Conservation (phyloP, 495 filamentous ascomycete genomes). For the Penicillium bovifimosum region DNA sequence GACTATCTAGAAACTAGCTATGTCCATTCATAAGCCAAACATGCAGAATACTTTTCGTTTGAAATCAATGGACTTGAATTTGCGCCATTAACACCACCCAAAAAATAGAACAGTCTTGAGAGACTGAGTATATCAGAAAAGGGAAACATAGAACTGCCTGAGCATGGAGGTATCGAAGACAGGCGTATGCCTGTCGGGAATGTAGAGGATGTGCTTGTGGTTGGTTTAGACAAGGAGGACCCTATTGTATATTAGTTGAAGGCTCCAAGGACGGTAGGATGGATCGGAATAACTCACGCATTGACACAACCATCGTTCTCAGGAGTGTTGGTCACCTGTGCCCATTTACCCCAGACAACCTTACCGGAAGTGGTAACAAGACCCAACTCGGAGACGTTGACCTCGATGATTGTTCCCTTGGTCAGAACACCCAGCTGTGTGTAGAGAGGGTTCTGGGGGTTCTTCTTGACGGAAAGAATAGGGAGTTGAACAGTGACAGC, state of each 20-base stretch:
- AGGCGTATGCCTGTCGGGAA: slow-evolving; percentile 14
- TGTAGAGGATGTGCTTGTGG: slow-evolving; percentile 8
- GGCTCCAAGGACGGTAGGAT: background rate
- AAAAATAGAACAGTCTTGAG: slow-evolving; percentile 18
- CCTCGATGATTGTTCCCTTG: slow-evolving; percentile 91
- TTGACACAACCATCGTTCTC: slow-evolving; percentile 80
- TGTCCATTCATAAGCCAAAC: slow-evolving; percentile 12
- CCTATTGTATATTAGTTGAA: slow-evolving; percentile 8
- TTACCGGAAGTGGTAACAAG: slow-evolving; percentile 90
- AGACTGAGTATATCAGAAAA: slow-evolving; percentile 18
- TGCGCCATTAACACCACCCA: slow-evolving; percentile 29
- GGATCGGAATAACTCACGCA: slow-evolving; percentile 38
- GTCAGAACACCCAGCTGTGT: slow-evolving; percentile 92
- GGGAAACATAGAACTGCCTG: slow-evolving; percentile 18
- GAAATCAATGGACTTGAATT: slow-evolving; percentile 18
- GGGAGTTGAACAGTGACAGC: slow-evolving; percentile 89
- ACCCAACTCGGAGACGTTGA: slow-evolving; percentile 91
- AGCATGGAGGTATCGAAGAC: slow-evolving; percentile 25
- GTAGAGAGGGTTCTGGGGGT: slow-evolving; percentile 90
- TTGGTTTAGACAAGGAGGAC: slow-evolving; percentile 28
- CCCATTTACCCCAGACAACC: slow-evolving; percentile 86
- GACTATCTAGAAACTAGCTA: slow-evolving; percentile 22
- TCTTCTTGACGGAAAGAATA: slow-evolving; percentile 96
- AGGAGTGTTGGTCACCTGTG: slow-evolving; percentile 64
- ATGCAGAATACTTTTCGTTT: slow-evolving; percentile 26